These are phyloP conservation scores for Sugiyamaella boreocaroliniensis DNA, from an alignment of 805 yeast species.

Conservation along the genomic window DNA sequence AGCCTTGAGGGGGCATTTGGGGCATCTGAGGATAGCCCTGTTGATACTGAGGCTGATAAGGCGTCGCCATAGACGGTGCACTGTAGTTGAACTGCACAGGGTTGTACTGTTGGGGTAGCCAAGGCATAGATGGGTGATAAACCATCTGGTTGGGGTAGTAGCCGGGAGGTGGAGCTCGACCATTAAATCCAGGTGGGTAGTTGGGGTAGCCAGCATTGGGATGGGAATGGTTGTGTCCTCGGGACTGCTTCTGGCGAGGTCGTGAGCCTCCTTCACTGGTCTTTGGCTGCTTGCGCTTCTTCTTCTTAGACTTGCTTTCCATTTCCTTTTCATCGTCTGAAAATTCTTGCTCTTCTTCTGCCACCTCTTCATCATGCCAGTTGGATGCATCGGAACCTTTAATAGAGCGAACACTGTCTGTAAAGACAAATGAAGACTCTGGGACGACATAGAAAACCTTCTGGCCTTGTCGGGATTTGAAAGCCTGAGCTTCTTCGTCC, in stretches of 20 bases:
- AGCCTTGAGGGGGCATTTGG: background rate
- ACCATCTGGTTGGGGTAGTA: background rate
- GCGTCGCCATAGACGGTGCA: background rate
- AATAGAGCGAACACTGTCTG: constrained; percentile 58
- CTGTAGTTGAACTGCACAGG: constrained; percentile 8
- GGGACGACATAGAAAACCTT: constrained; percentile 73
- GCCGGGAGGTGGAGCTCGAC: background rate
- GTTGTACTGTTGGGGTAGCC: constrained; percentile 13
- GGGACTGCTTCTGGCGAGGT: background rate
- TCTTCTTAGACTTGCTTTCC: constrained; percentile 56
- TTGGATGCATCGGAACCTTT: constrained; percentile 96
- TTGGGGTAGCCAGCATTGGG: background rate
- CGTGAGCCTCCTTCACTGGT: constrained; percentile 19
- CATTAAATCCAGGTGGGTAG: background rate
- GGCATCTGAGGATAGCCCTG: background rate
- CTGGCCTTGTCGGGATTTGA: constrained; percentile 44
- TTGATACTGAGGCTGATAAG: background rate
- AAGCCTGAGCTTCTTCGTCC: constrained; percentile 43
- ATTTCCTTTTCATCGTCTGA: constrained; percentile 91
- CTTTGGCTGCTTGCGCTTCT: constrained; percentile 46
- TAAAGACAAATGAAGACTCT: constrained; percentile 69
- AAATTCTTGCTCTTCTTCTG: constrained; percentile 89
- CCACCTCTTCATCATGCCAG: constrained; percentile 87
- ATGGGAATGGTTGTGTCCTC: constrained; percentile 11
- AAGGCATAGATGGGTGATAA: constrained; percentile 10